These are phyloP conservation scores for Hemileccinum impolitum DNA, from an alignment of 768 basidiomycete genomes.

Conservation along the genomic window DNA sequence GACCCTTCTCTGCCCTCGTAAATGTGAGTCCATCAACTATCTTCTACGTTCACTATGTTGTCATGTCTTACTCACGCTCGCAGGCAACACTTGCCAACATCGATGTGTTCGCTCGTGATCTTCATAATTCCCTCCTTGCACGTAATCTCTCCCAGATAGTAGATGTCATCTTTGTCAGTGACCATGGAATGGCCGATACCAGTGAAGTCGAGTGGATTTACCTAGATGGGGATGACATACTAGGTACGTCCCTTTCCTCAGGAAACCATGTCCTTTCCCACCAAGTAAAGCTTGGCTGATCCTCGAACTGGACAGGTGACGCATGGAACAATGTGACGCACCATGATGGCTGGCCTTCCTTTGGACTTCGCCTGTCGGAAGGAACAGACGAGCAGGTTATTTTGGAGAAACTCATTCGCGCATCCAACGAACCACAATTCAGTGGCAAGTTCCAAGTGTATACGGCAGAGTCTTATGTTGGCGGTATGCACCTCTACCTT, in stretches of 20 bases:
- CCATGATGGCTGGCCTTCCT: constrained; percentile 86
- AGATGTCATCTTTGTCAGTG: constrained; percentile 86
- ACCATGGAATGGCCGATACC: constrained; percentile 94
- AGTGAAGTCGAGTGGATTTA: constrained; percentile 70
- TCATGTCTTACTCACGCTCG: neutral
- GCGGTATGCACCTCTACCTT: constrained; percentile 6
- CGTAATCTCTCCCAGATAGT: constrained; percentile 82
- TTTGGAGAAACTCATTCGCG: constrained; percentile 49
- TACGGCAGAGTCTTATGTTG: constrained; percentile 21
- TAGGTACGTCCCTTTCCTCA: constrained; percentile 18
- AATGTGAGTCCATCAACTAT: constrained; percentile 47
- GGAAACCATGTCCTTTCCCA: neutral
- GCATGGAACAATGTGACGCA: constrained; percentile 39
- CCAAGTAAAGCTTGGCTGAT: neutral
- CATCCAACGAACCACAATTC: constrained; percentile 42
- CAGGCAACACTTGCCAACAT: constrained; percentile 64
- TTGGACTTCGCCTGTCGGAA: constrained; percentile 74
- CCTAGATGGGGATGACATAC: constrained; percentile 52
- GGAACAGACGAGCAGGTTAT: constrained; percentile 56
- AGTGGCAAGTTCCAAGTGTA: constrained; percentile 63
- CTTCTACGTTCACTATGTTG: neutral
- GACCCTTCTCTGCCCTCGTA: constrained; percentile 64
- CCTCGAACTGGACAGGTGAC: constrained; percentile 12
- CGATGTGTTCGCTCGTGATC: constrained; percentile 69
- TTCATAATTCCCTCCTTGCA: constrained; percentile 58